These are phyloP conservation scores for Vigna unguiculata DNA, from an alignment of 306 rosid species.

Conservation along the genomic window DNA sequence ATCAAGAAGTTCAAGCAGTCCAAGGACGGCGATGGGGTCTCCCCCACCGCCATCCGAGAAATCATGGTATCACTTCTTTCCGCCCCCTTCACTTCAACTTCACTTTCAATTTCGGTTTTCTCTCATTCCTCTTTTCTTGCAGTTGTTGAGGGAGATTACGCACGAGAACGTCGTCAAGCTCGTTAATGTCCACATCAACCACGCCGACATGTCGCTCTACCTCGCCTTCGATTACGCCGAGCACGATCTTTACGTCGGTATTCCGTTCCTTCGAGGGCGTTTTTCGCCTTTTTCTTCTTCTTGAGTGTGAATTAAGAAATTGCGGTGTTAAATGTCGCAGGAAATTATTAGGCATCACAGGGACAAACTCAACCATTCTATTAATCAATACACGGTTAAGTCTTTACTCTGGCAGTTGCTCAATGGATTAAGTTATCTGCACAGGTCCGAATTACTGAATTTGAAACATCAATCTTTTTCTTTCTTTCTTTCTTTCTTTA, in stretches of 20 bases:
- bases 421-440: conserved; percentile 84
- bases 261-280: not conserved
- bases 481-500: too few species aligned
- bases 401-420: conserved; percentile 88
- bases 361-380: conserved; percentile 76
- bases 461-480: not conserved
- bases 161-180: conserved; percentile 90
- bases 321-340: conserved; percentile 48
- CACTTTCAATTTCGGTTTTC: not conserved
- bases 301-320: not conserved
- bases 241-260: conserved; percentile 86
- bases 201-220: conserved; percentile 84
- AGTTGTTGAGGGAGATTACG: conserved; percentile 80
- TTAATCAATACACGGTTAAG: conserved; percentile 73
- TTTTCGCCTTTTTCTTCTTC: not conserved
- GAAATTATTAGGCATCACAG: conserved; percentile 88
- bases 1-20: conserved; percentile 89
- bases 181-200: conserved; percentile 88
- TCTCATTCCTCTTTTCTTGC: conserved; percentile 12
- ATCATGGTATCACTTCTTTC: conserved; percentile 58
- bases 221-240: conserved; percentile 91
- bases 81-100: not conserved
- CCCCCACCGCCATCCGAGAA: conserved; percentile 92
- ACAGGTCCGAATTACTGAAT: conserved; percentile 54
- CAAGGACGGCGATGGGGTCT: conserved; percentile 88